These are phyloP conservation scores for Cicer yamashitae DNA, from an alignment of 306 rosid species.

Conservation along the genomic window DNA sequence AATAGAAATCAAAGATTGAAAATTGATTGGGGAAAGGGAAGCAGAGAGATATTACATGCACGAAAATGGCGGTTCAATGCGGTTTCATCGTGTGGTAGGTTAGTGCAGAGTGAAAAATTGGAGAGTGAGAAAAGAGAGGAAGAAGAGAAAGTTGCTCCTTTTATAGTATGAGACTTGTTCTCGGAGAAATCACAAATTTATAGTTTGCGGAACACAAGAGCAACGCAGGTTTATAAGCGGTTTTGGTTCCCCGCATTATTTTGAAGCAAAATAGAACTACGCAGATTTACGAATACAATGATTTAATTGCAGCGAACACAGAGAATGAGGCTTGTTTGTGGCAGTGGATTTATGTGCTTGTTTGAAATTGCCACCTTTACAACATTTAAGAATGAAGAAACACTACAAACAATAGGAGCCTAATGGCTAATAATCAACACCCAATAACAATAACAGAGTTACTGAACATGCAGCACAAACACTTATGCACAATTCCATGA, in stretches of 20 bases:
- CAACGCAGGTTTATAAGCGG: not conserved
- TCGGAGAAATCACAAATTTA: slow-evolving; percentile 31
- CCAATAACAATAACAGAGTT: slow-evolving; percentile 53
- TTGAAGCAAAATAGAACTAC: slow-evolving; percentile 17
- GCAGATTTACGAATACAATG: slow-evolving; percentile 33
- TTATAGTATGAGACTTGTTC: not conserved
- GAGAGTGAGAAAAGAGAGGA: slow-evolving; percentile 1
- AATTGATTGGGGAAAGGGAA: not conserved
- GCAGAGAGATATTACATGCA: slow-evolving; percentile 19
- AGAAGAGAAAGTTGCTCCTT: slow-evolving; percentile 21
- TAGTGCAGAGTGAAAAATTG: slow-evolving; percentile 20
- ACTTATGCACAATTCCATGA: slow-evolving; percentile 61
- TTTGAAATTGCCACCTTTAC: slow-evolving; percentile 40
- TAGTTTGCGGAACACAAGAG: slow-evolving; percentile 8
- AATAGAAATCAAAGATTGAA: not conserved
- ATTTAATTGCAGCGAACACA: slow-evolving; percentile 35
- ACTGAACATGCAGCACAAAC: slow-evolving; percentile 50
- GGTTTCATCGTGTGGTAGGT: not conserved
- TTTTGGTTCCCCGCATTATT: slow-evolving; percentile 25
- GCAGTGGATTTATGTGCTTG: slow-evolving; percentile 38
- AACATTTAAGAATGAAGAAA: slow-evolving; percentile 46
- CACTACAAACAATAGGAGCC: slow-evolving; percentile 52
- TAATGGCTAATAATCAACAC: slow-evolving; percentile 51
- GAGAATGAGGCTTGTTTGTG: slow-evolving; percentile 37
- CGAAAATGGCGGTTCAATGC: slow-evolving; percentile 2